Conservation (phyloP, 2,329 filamentous ascomycete genomes). For the Torrubiella hemipterigena region DNA sequence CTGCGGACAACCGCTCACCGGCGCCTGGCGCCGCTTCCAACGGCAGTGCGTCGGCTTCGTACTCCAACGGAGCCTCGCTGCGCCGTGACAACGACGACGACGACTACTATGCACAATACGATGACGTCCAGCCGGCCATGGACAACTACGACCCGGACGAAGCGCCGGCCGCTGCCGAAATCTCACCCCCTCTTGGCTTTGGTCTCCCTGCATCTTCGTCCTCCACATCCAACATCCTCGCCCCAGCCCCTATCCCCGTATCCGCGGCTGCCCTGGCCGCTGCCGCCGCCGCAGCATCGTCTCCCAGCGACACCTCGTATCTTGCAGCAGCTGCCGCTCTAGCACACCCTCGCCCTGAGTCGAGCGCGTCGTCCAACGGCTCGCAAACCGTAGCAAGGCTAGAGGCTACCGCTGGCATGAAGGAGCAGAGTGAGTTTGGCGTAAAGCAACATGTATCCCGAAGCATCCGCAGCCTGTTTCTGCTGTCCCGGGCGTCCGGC, state of each 20-base stretch:
- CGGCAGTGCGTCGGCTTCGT: constrained; percentile 13
- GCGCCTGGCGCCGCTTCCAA: constrained; percentile 32
- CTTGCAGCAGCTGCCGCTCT: too few species aligned
- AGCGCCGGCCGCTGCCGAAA: constrained; percentile 24
- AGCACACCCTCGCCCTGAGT: constrained; percentile 49
- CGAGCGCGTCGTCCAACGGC: constrained; percentile 44
- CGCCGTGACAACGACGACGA: constrained; percentile 39
- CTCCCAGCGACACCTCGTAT: constrained; percentile 14
- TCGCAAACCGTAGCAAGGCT: constrained; percentile 49
- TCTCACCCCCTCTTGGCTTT: constrained; percentile 22
- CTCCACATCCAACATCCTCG: constrained; percentile 13
- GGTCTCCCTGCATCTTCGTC: constrained; percentile 7
- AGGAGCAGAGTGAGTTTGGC: constrained; percentile 56
- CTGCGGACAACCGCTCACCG: constrained; percentile 49
- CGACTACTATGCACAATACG: constrained; percentile 67
- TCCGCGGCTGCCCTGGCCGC: neutral
- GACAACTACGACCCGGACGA: constrained; percentile 75
- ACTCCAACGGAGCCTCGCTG: constrained; percentile 11
- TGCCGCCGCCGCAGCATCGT: constrained; percentile 5
- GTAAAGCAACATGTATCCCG: constrained; percentile 71
- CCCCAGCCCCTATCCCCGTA: neutral
- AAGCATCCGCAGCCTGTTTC: constrained; percentile 64
- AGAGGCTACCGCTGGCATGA: constrained; percentile 41
- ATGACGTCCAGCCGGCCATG: constrained; percentile 67
- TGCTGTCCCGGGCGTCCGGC: constrained; percentile 56